Percentiles rank a stretch among this genome's conserved stretches.
Evolutionary conservation across 2,329 filamentous ascomycete genomes (phyloP).

Genomic region (Trichoderma harzianum): DNA sequence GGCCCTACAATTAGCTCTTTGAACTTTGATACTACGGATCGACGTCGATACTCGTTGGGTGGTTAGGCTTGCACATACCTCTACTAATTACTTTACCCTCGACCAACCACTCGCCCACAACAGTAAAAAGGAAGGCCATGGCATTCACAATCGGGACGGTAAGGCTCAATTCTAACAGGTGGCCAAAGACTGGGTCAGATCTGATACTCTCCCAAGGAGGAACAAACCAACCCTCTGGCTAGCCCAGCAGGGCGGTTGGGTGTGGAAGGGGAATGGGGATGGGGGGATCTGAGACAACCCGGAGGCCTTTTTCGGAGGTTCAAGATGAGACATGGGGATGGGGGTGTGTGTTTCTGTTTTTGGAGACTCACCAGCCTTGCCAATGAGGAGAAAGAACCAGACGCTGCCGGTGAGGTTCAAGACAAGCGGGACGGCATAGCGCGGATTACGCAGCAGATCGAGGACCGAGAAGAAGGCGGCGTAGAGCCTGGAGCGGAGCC

Average conservation of each 20-base stretch:
- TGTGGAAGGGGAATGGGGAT: not conserved
- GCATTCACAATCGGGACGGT: conserved; percentile 96
- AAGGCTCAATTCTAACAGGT: conserved; percentile 68
- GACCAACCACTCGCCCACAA: conserved; percentile 91
- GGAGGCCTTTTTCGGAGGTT: not conserved
- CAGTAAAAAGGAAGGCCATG: conserved; percentile 91
- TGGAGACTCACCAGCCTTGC: conserved; percentile 72
- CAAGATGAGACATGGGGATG: not conserved
- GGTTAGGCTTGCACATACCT: conserved; percentile 45
- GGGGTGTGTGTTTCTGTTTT: not conserved
- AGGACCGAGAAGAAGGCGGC: conserved; percentile 69
- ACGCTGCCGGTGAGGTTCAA: conserved; percentile 89
- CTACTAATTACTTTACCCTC: conserved; percentile 85
- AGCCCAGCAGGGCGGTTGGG: conserved; percentile 9
- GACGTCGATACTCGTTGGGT: not conserved
- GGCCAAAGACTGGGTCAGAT: conserved; percentile 33
- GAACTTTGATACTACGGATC: not conserved
- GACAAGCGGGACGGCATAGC: conserved; percentile 79
- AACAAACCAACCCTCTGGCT: not conserved
- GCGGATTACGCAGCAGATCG: conserved; percentile 75
- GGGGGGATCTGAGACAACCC: not conserved
- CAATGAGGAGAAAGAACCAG: conserved; percentile 95
- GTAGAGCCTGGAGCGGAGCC: conserved; percentile 60
- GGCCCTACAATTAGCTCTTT: not conserved
- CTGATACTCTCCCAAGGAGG: not conserved